phyloP scores from a whole-genome alignment of 2,329 filamentous ascomycete species.

The Claviceps sp. region DNA sequence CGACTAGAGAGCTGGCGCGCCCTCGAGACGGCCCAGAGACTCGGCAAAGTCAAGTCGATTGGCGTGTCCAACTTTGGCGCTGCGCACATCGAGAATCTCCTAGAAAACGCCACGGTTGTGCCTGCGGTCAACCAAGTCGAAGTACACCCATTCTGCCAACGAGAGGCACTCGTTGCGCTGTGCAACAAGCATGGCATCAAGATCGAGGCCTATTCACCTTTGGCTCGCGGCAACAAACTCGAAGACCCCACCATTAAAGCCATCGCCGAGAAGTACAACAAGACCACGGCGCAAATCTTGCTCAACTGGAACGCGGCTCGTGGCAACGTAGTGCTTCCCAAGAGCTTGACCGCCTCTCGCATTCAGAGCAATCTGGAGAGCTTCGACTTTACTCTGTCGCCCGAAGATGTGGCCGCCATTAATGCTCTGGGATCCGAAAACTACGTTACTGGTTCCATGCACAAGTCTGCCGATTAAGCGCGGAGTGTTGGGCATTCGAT shows the following conservation, averaged over 20 bases:
- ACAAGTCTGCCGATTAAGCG: constrained; percentile 25
- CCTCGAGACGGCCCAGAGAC: constrained; percentile 49
- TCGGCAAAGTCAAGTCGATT: constrained; percentile 53
- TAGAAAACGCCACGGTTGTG: constrained; percentile 41
- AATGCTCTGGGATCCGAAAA: constrained; percentile 53
- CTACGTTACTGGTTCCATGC: constrained; percentile 48
- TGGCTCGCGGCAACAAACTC: constrained; percentile 24
- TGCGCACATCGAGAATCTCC: constrained; percentile 41
- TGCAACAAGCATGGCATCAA: constrained; percentile 43
- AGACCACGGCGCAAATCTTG: constrained; percentile 60
- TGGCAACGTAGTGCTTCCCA: constrained; percentile 60
- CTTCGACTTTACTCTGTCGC: constrained; percentile 45
- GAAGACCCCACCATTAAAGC: constrained; percentile 46
- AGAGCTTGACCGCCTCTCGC: constrained; percentile 51
- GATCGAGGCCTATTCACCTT: constrained; percentile 43
- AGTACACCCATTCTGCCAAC: constrained; percentile 61
- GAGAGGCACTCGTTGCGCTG: constrained; percentile 42
- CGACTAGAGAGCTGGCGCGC: constrained; percentile 64
- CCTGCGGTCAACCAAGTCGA: constrained; percentile 72
- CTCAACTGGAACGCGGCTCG: constrained; percentile 69
- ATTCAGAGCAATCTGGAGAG: constrained; percentile 55
- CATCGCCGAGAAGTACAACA: constrained; percentile 55
- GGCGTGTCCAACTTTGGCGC: constrained; percentile 72
- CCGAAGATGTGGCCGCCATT: constrained; percentile 47
- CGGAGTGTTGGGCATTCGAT: background rate